Conservation (phyloP, 352 stramenopile species). For the Globisporangium takayamanum region DNA sequence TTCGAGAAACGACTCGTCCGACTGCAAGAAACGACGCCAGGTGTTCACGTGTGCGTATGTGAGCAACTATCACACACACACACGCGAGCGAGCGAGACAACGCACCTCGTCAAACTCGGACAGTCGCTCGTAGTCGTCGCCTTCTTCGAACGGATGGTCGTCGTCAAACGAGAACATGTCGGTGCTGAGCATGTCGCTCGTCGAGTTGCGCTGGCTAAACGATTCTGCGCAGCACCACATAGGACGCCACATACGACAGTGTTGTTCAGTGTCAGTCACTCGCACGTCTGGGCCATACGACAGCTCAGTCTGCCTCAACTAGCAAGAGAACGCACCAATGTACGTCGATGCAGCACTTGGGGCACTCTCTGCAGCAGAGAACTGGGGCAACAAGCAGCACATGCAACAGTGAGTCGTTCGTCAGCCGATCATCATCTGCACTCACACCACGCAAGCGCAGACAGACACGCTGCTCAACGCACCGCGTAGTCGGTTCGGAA, state of each 20-base stretch:
- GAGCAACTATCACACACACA: neutral
- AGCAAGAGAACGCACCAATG: slow-evolving; percentile 8
- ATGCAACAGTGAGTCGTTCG: neutral
- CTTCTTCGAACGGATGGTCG: slow-evolving; percentile 29
- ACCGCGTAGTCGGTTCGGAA: slow-evolving; percentile 22
- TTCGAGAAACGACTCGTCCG: slow-evolving; percentile 66
- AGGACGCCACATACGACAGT: neutral
- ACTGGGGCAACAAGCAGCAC: neutral
- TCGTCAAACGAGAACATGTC: slow-evolving; percentile 47
- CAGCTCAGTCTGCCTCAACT: neutral
- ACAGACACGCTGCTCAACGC: neutral
- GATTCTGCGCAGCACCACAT: slow-evolving; percentile 26
- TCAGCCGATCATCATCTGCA: neutral
- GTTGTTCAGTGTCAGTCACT: neutral
- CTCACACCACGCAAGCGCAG: neutral
- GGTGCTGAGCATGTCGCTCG: slow-evolving; percentile 9
- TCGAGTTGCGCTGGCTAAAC: slow-evolving; percentile 41
- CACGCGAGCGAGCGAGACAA: neutral
- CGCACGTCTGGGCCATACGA: neutral
- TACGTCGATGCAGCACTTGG: slow-evolving; percentile 32
- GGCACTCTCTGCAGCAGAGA: slow-evolving; percentile 11
- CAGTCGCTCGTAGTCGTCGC: slow-evolving; percentile 51
- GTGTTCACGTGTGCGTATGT: neutral
- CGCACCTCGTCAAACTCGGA: slow-evolving; percentile 70
- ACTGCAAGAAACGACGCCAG: slow-evolving; percentile 17